phyloP scores from a whole-genome alignment of 179 eudicot genomes.

The Beta lomatogona region DNA sequence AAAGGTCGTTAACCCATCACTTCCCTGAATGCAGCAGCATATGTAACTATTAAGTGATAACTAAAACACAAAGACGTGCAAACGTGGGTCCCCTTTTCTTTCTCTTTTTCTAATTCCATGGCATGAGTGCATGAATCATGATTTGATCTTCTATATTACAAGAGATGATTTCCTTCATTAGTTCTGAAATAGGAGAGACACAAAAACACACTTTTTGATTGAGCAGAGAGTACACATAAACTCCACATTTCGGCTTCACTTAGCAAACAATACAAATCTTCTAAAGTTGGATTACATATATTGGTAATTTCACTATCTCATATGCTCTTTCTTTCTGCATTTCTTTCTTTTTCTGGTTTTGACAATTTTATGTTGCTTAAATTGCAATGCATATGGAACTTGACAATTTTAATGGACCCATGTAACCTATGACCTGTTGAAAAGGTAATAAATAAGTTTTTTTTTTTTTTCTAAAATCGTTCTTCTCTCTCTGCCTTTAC shows the following conservation, averaged over 20 bases:
- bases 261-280: neutral
- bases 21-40: neutral
- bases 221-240: conserved; percentile 1
- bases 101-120: neutral
- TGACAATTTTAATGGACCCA: no score
- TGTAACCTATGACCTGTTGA: no score
- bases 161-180: neutral
- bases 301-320: conserved; percentile 6
- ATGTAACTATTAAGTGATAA: no score
- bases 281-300: neutral
- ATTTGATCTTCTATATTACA: neutral
- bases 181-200: neutral
- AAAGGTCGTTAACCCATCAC: neutral
- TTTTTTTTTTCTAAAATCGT: no score
- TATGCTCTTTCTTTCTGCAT: neutral
- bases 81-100: conserved; percentile 19
- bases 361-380: neutral
- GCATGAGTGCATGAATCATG: neutral
- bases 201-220: neutral
- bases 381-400: neutral
- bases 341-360: neutral
- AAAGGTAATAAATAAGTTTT: no score
- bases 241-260: conserved; percentile 10
- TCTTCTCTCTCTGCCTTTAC: no score
- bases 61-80: conserved; percentile 28